Evolutionary conservation across 495 filamentous ascomycete species (phyloP), one percentile per base, ranked within the genome.

Genomic region (Hamigera avellanea): DNA sequence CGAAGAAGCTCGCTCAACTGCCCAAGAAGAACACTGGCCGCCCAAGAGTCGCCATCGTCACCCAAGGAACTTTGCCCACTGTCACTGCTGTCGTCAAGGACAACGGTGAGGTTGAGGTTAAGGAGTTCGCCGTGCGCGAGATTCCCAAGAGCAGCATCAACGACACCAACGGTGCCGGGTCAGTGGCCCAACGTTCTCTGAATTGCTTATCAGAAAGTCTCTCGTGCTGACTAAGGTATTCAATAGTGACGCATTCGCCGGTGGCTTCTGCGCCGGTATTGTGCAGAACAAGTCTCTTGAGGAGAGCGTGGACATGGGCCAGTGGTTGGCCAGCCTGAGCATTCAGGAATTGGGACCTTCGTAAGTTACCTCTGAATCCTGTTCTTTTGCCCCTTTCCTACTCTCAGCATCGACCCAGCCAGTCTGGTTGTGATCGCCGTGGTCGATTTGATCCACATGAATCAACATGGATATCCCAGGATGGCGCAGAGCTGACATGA

Each of bases 81-180:
- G 53, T 98, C 43, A 75, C 93, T 34, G 91, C 80, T 35, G 59
- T 81, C 33, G 72, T 73, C 49, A 64, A 56, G 37, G 43, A 54
- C 37, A 61, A 60, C 50, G 78, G 76, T 41, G 72, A 82, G 55
- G 72, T 78, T 25, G 70, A 73, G 43, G 69, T 86, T 37, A 76
- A 80, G 66, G 70, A 82, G 60, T 85, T 75, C 69, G 69, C 70
- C n/a, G 85, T 99, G 21, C 84, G 80, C 52, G 65, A 70, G 40
- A 80, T 96, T 53, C 62, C 69, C 38, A 66, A 75, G 56, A 69
- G 75, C 19, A 64, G 81, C 61, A 95, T 98, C 56, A 77, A 76
- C 53, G 91, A 99, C 64, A 96, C 91, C 50, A 99, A 86, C 55
- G 91, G 91, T 53, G 91, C 91, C 40, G 91, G 80, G 76, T 81